Conservation (phyloP, 2,329 filamentous ascomycete species). For the Hypoxylon rubiginosum region DNA sequence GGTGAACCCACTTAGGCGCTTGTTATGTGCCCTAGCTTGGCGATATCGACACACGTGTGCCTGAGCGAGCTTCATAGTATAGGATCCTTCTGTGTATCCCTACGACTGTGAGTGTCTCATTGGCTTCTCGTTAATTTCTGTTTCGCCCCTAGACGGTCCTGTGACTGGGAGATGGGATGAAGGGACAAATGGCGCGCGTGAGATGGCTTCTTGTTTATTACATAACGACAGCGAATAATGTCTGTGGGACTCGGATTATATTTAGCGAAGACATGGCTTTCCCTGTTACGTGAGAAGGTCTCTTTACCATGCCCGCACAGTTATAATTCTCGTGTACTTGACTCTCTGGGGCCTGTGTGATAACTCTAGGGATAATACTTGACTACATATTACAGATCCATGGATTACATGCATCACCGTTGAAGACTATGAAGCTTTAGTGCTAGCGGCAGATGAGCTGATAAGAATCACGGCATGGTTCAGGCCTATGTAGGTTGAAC, state of each 20-base stretch:
- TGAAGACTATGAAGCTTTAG: neutral
- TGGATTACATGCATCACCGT: neutral
- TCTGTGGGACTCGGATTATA: neutral
- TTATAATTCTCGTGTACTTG: neutral
- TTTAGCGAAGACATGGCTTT: neutral
- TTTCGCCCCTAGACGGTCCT: neutral
- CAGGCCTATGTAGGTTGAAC: neutral
- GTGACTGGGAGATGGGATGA: neutral
- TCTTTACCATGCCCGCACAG: neutral
- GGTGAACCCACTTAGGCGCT: neutral
- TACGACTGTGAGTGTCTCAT: neutral
- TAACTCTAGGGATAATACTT: neutral
- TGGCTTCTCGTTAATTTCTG: neutral
- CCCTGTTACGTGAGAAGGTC: neutral
- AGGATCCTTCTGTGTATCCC: neutral
- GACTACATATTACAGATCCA: neutral
- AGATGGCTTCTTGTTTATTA: neutral
- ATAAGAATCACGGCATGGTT: neutral
- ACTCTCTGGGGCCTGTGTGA: too few relatives aligned
- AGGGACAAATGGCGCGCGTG: neutral
- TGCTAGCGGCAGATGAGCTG: neutral
- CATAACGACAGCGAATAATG: neutral
- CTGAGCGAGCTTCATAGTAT: neutral
- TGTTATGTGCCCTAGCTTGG: neutral
- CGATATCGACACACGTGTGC: neutral